Evolutionary conservation across 225 moss, liverwort and hornwort genomes (phyloP), one percentile per base, ranked within the genome.

Genomic region (Pseudisothecium myosuroides): DNA sequence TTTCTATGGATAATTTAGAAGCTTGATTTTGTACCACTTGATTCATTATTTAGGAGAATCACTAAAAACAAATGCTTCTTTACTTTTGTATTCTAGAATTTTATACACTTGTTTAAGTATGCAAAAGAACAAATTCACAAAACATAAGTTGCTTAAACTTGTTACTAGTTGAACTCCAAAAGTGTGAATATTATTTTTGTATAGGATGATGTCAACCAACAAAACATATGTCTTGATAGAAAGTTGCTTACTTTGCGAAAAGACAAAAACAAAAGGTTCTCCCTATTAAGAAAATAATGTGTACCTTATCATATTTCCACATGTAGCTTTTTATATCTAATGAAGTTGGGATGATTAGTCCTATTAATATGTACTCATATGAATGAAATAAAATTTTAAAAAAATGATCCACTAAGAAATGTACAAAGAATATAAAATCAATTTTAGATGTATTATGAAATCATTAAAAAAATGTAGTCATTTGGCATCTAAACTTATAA

Each of bases 261-360:
- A 65, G 78, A 29, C 26, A 47, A 87, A 72, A 49, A 11, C 2
- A 65, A 64, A 86, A 6, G 19, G 5, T 7, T 71, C 5, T 69
- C 6, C 2, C 10, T 18, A 4, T 1, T 2, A 31, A 49, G 14
- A 21, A 15, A 79, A 69, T 21, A 59, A 43, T 41, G 9, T 27
- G 19, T 22, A 80, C 73, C 80, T 89, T 23, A 79, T 83, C 36
- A 91, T 65, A 75, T 24, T 43, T 7, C 14, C 5, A 83, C 2
- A 79, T 63, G 64, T 84, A 83, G 17, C 79, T 52, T 34, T 80
- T 65, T 41, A 52, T 64, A 89, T 91, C 83, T 80, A 91, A 56
- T 28, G 56, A 4, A 62, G 54, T 54, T 54, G 2, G 9, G 0
- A 34, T 55, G 32, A 12, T 26, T 50, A 28, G 2, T 59, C 13